These are phyloP conservation scores for Onygenales sp. DNA, from an alignment of 2,329 filamentous ascomycete species.

Conservation along the genomic window DNA sequence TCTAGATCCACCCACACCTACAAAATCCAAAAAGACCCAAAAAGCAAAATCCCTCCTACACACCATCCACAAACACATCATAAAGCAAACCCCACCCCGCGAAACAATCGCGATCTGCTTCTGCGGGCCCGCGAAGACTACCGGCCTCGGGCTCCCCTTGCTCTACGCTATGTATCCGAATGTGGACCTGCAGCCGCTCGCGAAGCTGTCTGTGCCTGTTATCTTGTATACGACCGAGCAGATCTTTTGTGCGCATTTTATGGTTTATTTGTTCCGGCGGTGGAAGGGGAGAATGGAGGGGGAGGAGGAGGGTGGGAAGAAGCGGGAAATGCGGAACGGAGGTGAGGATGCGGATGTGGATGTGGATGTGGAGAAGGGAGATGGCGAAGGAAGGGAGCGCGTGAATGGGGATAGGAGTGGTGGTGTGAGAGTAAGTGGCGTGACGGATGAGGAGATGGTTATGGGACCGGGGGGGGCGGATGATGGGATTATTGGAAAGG, in stretches of 20 bases:
- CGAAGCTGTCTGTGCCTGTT: conserved; percentile 29
- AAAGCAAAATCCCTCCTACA: conserved; percentile 5
- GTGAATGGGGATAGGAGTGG: neutral
- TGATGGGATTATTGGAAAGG: too few relatives aligned
- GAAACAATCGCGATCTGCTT: conserved; percentile 64
- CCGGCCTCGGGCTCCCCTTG: conserved; percentile 59
- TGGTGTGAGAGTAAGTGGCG: neutral
- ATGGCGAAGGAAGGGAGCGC: neutral
- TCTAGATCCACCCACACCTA: too few relatives aligned
- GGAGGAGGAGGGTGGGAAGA: conserved; percentile 8
- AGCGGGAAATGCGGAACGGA: neutral
- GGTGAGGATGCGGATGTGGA: neutral
- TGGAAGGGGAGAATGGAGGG: conserved; percentile 17
- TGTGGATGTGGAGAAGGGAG: neutral
- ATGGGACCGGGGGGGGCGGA: neutral
- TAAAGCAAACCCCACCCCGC: conserved; percentile 39
- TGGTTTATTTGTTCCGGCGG: conserved; percentile 26
- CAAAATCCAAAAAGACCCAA: neutral
- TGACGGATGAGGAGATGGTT: conserved; percentile 6
- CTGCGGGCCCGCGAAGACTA: conserved; percentile 64
- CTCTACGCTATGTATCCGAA: conserved; percentile 53
- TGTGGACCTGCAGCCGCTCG: conserved; percentile 24
- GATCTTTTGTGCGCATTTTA: conserved; percentile 29
- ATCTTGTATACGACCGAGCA: conserved; percentile 32
- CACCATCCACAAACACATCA: conserved; percentile 10